These are phyloP conservation scores for Aspergillus cejpii DNA, from an alignment of 2,329 filamentous ascomycete genomes.

Conservation along the genomic window DNA sequence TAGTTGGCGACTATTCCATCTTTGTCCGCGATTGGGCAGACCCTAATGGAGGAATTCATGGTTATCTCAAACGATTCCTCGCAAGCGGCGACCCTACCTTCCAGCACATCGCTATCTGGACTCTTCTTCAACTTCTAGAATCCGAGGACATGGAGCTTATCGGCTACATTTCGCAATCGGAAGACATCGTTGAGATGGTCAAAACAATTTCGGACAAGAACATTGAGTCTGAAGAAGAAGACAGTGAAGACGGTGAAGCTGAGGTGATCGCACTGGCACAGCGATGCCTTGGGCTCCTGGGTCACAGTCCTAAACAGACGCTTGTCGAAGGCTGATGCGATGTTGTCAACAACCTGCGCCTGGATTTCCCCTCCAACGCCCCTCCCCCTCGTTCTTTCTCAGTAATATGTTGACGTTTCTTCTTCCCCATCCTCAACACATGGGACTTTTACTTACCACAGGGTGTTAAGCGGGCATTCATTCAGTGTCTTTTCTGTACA, in stretches of 20 bases:
- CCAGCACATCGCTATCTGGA: conserved; percentile 99
- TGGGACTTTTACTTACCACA: conserved; percentile 16
- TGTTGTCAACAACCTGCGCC: neutral
- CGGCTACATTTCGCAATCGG: conserved; percentile 77
- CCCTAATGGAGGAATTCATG: conserved; percentile 89
- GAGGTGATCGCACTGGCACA: conserved; percentile 89
- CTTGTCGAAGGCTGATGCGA: conserved; percentile 67
- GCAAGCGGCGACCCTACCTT: conserved; percentile 93
- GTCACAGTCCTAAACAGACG: conserved; percentile 65
- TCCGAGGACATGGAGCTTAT: conserved; percentile 90
- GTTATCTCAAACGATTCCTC: conserved; percentile 87
- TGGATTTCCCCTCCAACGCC: conserved; percentile 9
- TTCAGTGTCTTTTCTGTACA: conserved; percentile 18
- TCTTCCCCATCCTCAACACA: conserved; percentile 8
- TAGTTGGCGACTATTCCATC: conserved; percentile 93
- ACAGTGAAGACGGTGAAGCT: conserved; percentile 81
- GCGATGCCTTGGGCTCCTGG: conserved; percentile 78
- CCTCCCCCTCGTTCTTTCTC: conserved; percentile 15
- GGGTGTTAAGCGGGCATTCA: conserved; percentile 31
- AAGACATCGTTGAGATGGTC: conserved; percentile 88
- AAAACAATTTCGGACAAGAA: conserved; percentile 83
- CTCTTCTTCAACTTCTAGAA: conserved; percentile 86
- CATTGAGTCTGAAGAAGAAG: conserved; percentile 78
- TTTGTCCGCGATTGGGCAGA: conserved; percentile 93
- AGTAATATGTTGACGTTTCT: conserved; percentile 11